These are phyloP conservation scores for Russula sp. DNA, from an alignment of 768 basidiomycete genomes.

Conservation along the genomic window DNA sequence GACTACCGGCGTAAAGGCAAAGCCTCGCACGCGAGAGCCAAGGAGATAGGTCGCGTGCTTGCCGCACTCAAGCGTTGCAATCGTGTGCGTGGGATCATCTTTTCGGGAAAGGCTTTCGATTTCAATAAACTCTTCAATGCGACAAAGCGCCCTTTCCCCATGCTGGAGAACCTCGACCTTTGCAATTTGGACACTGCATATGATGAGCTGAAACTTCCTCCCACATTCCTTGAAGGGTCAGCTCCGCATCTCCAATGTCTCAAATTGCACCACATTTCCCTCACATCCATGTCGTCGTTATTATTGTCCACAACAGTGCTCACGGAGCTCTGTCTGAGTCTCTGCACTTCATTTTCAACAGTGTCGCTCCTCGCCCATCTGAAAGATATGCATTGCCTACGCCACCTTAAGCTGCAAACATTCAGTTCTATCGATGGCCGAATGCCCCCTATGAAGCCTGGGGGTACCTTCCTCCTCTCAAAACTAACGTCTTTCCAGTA, in stretches of 20 bases:
- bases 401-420: too few relatives aligned
- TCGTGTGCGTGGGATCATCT: background rate
- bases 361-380: background rate
- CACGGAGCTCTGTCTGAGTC: background rate
- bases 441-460: too few relatives aligned
- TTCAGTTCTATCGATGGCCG: background rate
- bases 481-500: background rate
- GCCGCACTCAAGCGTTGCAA: background rate
- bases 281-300: too few relatives aligned
- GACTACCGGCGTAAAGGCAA: background rate
- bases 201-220: background rate
- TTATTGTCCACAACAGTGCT: too few relatives aligned
- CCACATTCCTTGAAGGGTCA: background rate
- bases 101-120: background rate
- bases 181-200: fast-evolving
- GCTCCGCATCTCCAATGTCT: background rate
- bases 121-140: background rate
- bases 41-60: background rate
- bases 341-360: background rate
- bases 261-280: too few relatives aligned
- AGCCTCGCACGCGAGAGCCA: background rate
- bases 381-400: background rate
- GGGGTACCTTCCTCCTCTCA: background rate
- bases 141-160: background rate
- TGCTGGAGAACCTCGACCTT: background rate